These are phyloP conservation scores for Phoma sp. DNA, from an alignment of 2,329 filamentous ascomycete genomes.

Conservation along the genomic window DNA sequence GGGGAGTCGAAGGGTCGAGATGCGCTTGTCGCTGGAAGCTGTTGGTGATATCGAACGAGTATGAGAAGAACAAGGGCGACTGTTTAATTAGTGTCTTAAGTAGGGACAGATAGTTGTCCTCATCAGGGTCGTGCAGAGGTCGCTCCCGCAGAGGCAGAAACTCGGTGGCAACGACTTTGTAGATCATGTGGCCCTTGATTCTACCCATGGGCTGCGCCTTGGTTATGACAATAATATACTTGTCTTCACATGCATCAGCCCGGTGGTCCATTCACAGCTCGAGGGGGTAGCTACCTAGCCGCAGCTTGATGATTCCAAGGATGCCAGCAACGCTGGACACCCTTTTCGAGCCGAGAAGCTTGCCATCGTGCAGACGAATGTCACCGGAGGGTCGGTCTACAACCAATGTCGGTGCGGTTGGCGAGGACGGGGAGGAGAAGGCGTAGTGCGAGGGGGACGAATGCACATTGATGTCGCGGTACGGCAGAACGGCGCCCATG, in stretches of 20 bases:
- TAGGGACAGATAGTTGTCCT: conserved; percentile 86
- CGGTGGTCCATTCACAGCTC: not conserved
- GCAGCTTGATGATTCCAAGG: conserved; percentile 88
- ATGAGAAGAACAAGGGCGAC: conserved; percentile 96
- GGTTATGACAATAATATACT: conserved; percentile 95
- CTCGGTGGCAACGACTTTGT: conserved; percentile 89
- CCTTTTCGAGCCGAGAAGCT: conserved; percentile 75
- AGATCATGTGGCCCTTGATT: conserved; percentile 94
- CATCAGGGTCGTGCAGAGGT: conserved; percentile 87
- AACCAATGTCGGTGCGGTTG: conserved; percentile 83
- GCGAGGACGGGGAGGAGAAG: conserved; percentile 94
- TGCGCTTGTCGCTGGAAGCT: conserved; percentile 93
- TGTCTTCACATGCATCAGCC: conserved; percentile 62
- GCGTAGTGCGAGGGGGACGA: conserved; percentile 91
- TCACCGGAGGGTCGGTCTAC: conserved; percentile 93
- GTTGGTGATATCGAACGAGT: conserved; percentile 95
- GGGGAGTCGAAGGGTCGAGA: conserved; percentile 70
- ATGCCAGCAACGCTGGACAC: conserved; percentile 96
- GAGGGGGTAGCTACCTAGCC: conserved; percentile 69
- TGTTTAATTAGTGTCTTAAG: conserved; percentile 82
- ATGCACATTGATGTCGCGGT: conserved; percentile 96
- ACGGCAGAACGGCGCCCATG: conserved; percentile 69
- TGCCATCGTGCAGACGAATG: conserved; percentile 80
- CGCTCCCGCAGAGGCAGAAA: conserved; percentile 93
- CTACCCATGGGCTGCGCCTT: conserved; percentile 91